A percentile compares a stretch with the other conserved stretches of the same genome.
Evolutionary conservation across 2,329 filamentous ascomycete genomes (phyloP).

Genomic region (Diatrype stigma): DNA sequence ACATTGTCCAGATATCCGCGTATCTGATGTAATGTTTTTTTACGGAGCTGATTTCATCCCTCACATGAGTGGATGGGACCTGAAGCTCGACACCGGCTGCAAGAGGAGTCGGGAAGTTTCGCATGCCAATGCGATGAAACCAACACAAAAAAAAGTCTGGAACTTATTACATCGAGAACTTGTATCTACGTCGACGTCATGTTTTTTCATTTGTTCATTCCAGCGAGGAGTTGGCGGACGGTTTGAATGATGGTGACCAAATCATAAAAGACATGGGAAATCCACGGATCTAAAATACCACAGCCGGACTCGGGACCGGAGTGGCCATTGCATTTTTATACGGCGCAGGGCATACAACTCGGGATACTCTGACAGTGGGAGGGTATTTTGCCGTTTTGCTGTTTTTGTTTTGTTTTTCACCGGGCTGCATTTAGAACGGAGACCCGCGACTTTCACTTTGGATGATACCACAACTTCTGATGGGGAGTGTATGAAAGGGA

Average conservation of each 20-base stretch:
- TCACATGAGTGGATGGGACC: background rate
- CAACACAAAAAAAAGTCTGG: slow-evolving; percentile 12
- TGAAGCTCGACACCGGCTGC: background rate
- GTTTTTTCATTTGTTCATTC: slow-evolving; percentile 24
- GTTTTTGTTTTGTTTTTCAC: slow-evolving; percentile 20
- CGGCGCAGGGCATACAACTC: slow-evolving; percentile 26
- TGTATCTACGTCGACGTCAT: slow-evolving; percentile 24
- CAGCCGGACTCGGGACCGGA: slow-evolving; percentile 15
- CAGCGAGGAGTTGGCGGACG: slow-evolving; percentile 30
- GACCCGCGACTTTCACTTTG: slow-evolving; percentile 27
- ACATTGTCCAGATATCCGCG: background rate
- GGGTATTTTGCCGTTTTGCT: slow-evolving; percentile 10
- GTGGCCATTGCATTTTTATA: slow-evolving; percentile 24
- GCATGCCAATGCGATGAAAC: background rate
- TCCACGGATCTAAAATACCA: slow-evolving; percentile 14
- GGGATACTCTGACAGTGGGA: slow-evolving; percentile 13
- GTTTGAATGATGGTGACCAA: slow-evolving; percentile 22
- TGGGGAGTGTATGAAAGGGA: background rate
- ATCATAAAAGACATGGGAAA: slow-evolving; percentile 16
- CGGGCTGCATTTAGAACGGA: slow-evolving; percentile 18
- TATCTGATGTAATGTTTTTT: background rate
- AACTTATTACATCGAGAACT: slow-evolving; percentile 15
- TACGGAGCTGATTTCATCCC: background rate
- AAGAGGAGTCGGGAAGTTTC: background rate
- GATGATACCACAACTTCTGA: slow-evolving; percentile 27